Percentiles rank a stretch among this genome's conserved stretches.
phyloP scores from a whole-genome alignment of 805 yeast species.

The Wickerhamiella sergipiensis region DNA sequence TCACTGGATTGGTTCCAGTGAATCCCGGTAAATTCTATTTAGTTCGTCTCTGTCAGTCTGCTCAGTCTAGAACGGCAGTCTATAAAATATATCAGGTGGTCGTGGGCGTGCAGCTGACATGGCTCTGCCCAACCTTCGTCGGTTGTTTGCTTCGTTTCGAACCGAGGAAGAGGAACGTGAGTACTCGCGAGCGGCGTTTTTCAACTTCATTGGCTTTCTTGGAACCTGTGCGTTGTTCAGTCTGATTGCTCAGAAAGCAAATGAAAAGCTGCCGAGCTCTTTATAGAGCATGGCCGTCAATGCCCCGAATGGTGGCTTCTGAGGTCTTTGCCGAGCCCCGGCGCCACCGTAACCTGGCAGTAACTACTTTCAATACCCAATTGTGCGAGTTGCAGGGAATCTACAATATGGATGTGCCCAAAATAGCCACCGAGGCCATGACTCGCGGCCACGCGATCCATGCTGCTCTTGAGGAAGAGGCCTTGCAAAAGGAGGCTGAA shows the following conservation, averaged over 20 bases:
- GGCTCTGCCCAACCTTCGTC: conserved; percentile 62
- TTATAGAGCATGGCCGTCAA: background rate
- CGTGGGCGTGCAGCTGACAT: conserved; percentile 6
- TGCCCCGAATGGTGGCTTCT: background rate
- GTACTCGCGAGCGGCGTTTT: conserved; percentile 56
- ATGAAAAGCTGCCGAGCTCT: conserved; percentile 6
- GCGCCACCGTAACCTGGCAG: conserved; percentile 6
- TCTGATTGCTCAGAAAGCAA: conserved; percentile 51
- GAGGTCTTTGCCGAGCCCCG: background rate
- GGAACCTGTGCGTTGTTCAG: conserved; percentile 74
- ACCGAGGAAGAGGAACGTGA: conserved; percentile 75
- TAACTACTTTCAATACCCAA: conserved; percentile 15
- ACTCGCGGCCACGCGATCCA: conserved; percentile 15
- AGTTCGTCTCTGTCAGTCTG: no score
- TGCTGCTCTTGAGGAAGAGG: conserved; percentile 9
- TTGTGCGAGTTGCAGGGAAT: conserved; percentile 18
- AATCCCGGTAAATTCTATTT: no score
- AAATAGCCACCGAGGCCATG: conserved; percentile 9
- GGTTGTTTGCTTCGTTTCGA: conserved; percentile 69
- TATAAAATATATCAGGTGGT: no score
- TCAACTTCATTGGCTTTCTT: conserved; percentile 57
- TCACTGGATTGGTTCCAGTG: no score
- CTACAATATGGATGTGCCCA: conserved; percentile 7
- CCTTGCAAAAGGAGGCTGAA: no score
- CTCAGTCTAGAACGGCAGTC: no score